Base-by-base conservation (phyloP, 164 flowering plant species). In the Berberis vulgaris region DNA sequence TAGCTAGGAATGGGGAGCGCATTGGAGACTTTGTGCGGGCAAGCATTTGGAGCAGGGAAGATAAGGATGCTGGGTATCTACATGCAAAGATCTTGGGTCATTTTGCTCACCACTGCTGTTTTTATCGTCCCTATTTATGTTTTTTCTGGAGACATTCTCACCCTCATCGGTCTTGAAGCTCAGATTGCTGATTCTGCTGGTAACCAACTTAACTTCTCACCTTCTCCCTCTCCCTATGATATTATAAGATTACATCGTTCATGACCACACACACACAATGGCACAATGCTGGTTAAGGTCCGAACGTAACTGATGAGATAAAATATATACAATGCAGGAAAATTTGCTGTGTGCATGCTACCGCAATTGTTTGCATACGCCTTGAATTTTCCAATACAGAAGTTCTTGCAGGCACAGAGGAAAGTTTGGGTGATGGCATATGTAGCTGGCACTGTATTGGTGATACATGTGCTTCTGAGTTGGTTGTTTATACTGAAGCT, bases 41-140 rank as follows among this genome's bases (percentile, higher is more conserved):
- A 87, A 67, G 94, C 94, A 59, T 85, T 56, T 54, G 89, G 95
- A 13, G 89, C 84, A 1, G 84, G 85, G 10, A 59, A 68, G 71
- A 39, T 64, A 5, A 67, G 78, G 54, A 81, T 84, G 62, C 4
- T 60, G 62, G 43, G 60, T 4, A 11, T 57, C 43, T 87, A 86
- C 74, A 75, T 84, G 85, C 89, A 86, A 69, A 74, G 95, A 67
- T 88, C 91, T 8, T 84, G 86, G 88, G 65, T 88, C 70, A 81
- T 88, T 44, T 60, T 84, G 71, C 60, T 57, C 43, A 57, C 60
- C 4, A 57, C 60, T 6, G 43, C 60, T 60, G 43, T 44, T 60
- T 12, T 60, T n/a, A 47, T 44, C 2, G 39, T 60, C 62, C 49
- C 62, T 43, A 49, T 42, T 11, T 43, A 60, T 45, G 49, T 44